phyloP scores from a whole-genome alignment of 2,329 filamentous ascomycete genomes.

The Pseudogymnoascus verrucosus region DNA sequence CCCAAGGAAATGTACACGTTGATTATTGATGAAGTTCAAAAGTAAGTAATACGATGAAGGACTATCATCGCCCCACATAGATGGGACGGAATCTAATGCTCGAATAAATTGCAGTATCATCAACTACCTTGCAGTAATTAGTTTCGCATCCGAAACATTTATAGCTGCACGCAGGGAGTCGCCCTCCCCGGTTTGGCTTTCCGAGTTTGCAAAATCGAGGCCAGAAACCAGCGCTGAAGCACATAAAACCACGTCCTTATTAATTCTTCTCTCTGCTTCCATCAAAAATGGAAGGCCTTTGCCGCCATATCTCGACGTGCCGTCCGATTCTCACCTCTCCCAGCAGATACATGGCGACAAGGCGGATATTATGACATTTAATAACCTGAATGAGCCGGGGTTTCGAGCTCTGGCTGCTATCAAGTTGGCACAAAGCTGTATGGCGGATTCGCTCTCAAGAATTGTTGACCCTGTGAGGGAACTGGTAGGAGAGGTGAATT shows the following conservation, averaged over 20 bases:
- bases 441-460: constrained; percentile 11
- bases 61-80: background rate
- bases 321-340: constrained; percentile 50
- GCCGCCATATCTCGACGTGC: constrained; percentile 58
- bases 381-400: constrained; percentile 59
- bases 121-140: constrained; percentile 58
- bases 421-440: constrained; percentile 40
- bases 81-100: background rate
- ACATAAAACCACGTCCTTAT: constrained; percentile 58
- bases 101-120: constrained; percentile 39
- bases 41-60: constrained; percentile 12
- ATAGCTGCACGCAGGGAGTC: constrained; percentile 11
- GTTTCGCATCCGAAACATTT: constrained; percentile 50
- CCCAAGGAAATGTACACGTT: constrained; percentile 32
- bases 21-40: constrained; percentile 16
- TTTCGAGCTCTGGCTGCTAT: constrained; percentile 67
- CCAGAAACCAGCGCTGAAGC: constrained; percentile 45
- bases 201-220: constrained; percentile 36
- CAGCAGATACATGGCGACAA: constrained; percentile 48
- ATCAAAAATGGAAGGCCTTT: constrained; percentile 58
- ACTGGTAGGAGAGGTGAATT: constrained; percentile 65
- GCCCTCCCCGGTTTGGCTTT: constrained; percentile 40
- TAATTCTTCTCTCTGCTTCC: constrained; percentile 59
- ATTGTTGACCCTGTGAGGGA: constrained; percentile 48
- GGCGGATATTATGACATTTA: constrained; percentile 48